These are phyloP conservation scores for Tripterygium wilfordii DNA, from an alignment of 177 flowering plant genomes.

Conservation along the genomic window DNA sequence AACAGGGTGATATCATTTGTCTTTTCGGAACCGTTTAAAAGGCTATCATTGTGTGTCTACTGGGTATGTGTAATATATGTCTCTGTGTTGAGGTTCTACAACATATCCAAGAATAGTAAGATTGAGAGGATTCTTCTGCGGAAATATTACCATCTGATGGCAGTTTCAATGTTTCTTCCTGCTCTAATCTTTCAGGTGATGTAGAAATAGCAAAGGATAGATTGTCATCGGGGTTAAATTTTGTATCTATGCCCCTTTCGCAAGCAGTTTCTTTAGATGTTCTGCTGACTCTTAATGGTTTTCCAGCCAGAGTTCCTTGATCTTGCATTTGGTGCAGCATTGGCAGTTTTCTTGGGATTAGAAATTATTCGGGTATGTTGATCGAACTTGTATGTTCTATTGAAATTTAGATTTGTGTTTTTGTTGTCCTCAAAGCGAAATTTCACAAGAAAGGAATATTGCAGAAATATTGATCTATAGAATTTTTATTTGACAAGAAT, in stretches of 20 bases:
- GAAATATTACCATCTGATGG: constrained; percentile 93
- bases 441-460: too few species aligned
- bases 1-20: constrained; percentile 76
- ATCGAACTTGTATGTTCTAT: background rate
- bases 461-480: too few species aligned
- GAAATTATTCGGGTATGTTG: constrained; percentile 90
- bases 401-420: background rate
- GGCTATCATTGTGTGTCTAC: constrained; percentile 64
- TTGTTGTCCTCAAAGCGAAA: too few species aligned
- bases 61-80: constrained; percentile 67
- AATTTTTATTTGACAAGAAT: too few species aligned
- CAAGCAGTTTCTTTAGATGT: constrained; percentile 2
- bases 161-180: constrained; percentile 89
- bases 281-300: constrained; percentile 3
- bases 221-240: background rate
- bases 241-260: constrained; percentile 1
- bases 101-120: constrained; percentile 80
- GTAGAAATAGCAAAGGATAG: background rate
- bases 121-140: constrained; percentile 93
- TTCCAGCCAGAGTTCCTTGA: constrained; percentile 83
- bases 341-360: constrained; percentile 78
- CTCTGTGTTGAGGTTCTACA: constrained; percentile 74
- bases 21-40: constrained; percentile 70
- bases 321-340: constrained; percentile 93
- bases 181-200: constrained; percentile 83